These are phyloP conservation scores for Ascosphaera pollenicola DNA, from an alignment of 2,329 filamentous ascomycete species.

Conservation along the genomic window DNA sequence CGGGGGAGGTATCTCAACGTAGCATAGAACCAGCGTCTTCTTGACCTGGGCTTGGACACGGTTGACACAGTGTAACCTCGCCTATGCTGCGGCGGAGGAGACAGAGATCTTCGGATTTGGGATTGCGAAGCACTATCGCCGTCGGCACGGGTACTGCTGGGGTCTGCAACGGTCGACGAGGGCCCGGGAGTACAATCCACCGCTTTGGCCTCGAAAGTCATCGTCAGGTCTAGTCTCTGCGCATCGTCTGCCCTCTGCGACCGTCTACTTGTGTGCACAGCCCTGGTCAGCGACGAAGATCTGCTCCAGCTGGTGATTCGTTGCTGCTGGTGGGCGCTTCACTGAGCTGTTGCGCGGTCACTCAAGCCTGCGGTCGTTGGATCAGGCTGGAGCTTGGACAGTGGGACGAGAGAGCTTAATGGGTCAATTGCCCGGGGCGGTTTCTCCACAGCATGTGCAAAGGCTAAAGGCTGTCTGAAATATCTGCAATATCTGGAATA, in stretches of 20 bases:
- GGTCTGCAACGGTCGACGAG: not conserved
- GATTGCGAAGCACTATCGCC: not conserved
- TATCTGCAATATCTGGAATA: too few relatives aligned
- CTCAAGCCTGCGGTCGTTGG: not conserved
- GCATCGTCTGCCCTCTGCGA: not conserved
- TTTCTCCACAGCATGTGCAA: not conserved
- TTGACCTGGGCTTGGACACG: slow-evolving; percentile 73
- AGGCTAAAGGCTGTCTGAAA: not conserved
- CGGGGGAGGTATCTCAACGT: slow-evolving; percentile 77
- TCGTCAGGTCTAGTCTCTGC: not conserved
- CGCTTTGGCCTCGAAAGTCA: not conserved
- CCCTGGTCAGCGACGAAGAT: too few relatives aligned
- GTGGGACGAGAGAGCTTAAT: not conserved
- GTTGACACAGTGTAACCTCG: slow-evolving; percentile 56
- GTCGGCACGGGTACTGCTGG: not conserved
- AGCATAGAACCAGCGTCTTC: slow-evolving; percentile 75
- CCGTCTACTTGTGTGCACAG: not conserved
- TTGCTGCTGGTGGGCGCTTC: too few relatives aligned
- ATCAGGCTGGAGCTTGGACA: not conserved
- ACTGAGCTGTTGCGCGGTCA: not conserved
- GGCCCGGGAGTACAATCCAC: not conserved
- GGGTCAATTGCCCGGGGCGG: not conserved
- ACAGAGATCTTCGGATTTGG: slow-evolving; percentile 1
- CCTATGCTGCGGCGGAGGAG: slow-evolving; percentile 1
- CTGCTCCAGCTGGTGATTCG: too few relatives aligned